These are phyloP conservation scores for Candida hungchunana DNA, from an alignment of 805 yeast genomes.

Conservation along the genomic window DNA sequence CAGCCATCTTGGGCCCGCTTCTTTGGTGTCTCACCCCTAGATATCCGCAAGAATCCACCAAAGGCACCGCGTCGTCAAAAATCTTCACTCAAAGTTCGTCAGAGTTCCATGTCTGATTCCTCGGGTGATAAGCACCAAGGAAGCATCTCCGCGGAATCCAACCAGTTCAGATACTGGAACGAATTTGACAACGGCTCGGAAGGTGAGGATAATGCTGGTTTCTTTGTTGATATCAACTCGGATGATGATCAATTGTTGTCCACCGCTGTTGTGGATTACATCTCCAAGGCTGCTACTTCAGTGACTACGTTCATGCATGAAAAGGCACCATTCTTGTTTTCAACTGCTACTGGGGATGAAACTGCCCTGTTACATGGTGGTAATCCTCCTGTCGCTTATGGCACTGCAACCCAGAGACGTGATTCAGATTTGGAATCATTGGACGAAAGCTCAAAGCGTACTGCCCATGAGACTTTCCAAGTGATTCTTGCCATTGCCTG, in stretches of 20 bases:
- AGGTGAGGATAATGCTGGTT: conserved; percentile 37
- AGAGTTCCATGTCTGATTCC: too few species aligned
- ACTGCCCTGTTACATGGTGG: neutral
- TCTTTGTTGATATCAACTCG: conserved; percentile 31
- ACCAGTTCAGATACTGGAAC: conserved; percentile 52
- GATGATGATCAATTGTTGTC: conserved; percentile 28
- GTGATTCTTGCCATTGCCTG: conserved; percentile 40
- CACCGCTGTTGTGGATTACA: conserved; percentile 26
- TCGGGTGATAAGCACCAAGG: conserved; percentile 4
- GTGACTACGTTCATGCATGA: conserved; percentile 14
- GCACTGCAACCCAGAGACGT: conserved; percentile 1
- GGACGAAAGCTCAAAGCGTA: conserved; percentile 3
- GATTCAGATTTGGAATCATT: conserved; percentile 17
- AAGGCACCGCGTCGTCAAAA: conserved; percentile 8
- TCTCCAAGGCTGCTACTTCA: conserved; percentile 20
- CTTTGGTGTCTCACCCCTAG: conserved; percentile 29
- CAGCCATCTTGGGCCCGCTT: conserved; percentile 37
- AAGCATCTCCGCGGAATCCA: conserved; percentile 14
- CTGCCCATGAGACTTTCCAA: conserved; percentile 41
- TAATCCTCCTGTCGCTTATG: neutral
- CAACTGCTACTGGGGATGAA: neutral
- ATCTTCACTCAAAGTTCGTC: neutral
- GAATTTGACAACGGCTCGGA: conserved; percentile 64
- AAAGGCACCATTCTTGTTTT: conserved; percentile 19
- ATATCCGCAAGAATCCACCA: conserved; percentile 46